phyloP scores from a whole-genome alignment of 2,329 filamentous ascomycete species.

The Fragosphaeria purpurea region DNA sequence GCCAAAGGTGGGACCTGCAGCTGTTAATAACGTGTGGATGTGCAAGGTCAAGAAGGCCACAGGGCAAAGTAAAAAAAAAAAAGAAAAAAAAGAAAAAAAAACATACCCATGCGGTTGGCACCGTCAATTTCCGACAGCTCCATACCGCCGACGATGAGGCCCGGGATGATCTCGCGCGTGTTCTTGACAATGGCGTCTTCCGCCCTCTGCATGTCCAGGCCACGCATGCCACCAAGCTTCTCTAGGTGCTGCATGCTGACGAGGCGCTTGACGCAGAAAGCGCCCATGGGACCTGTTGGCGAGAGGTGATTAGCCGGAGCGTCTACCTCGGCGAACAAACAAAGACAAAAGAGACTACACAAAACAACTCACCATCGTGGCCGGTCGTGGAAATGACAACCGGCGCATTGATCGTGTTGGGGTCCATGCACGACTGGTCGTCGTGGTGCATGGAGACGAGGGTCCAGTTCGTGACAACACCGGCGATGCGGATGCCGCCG shows the following conservation, averaged over 20 bases:
- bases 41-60: no score
- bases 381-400: conserved; percentile 83
- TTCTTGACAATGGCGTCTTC: conserved; percentile 92
- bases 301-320: no score
- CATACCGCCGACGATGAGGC: conserved; percentile 90
- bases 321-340: no score
- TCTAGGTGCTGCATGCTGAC: conserved; percentile 79
- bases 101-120: conserved; percentile 73
- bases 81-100: background rate
- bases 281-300: conserved; percentile 58
- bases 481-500: conserved; percentile 60
- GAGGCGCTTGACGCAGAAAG: conserved; percentile 83
- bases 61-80: no score
- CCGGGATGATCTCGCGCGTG: conserved; percentile 78
- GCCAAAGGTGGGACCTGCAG: conserved; percentile 61
- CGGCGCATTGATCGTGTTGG: conserved; percentile 91
- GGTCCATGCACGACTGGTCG: conserved; percentile 92
- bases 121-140: conserved; percentile 85
- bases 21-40: background rate
- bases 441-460: conserved; percentile 80
- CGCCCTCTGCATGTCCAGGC: conserved; percentile 82
- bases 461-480: conserved; percentile 94
- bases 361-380: conserved; percentile 50
- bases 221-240: conserved; percentile 83
- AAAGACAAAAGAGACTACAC: no score